A percentile compares a stretch with the other conserved stretches of the same genome.
Conservation (phyloP, 2,329 filamentous ascomycete species). For the Xylariaceae sp. region DNA sequence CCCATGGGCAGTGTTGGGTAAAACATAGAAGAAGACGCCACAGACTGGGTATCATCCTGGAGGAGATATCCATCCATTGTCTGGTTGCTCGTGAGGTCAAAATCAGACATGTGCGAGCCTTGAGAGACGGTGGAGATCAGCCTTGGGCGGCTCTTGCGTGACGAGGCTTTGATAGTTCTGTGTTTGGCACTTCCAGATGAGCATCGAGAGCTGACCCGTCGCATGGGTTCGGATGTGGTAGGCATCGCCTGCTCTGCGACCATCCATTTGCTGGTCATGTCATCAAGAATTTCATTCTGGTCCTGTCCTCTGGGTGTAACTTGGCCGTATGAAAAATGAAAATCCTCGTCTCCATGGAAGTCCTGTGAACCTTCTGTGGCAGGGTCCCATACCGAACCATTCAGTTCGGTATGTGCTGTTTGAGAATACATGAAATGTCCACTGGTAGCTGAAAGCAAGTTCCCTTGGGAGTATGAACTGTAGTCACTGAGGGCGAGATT, state of each 20-base stretch:
- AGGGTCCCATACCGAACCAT: conserved; percentile 52
- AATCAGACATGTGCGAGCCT: conserved; percentile 45
- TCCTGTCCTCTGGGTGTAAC: conserved; percentile 50
- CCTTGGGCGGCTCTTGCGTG: conserved; percentile 40
- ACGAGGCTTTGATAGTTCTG: conserved; percentile 39
- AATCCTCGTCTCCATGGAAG: conserved; percentile 57
- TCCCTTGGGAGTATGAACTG: conserved; percentile 49
- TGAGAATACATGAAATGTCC: conserved; percentile 57
- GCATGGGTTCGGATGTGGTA: conserved; percentile 40
- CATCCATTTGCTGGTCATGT: conserved; percentile 47
- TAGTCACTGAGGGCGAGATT: conserved; percentile 52
- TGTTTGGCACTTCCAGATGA: conserved; percentile 44
- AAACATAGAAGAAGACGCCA: conserved; percentile 46
- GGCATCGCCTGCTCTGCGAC: conserved; percentile 33
- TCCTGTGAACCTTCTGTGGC: conserved; percentile 58
- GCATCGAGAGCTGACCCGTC: conserved; percentile 41
- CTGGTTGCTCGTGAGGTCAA: conserved; percentile 51
- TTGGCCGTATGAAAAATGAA: conserved; percentile 51
- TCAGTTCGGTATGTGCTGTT: conserved; percentile 56
- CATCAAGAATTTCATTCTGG: conserved; percentile 44
- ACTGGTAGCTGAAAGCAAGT: conserved; percentile 45
- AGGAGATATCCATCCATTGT: conserved; percentile 51
- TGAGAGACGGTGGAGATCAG: conserved; percentile 47
- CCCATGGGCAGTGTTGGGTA: conserved; percentile 36
- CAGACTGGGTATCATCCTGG: conserved; percentile 45